These are phyloP conservation scores for Talaromyces sp. DNA, from an alignment of 2,329 filamentous ascomycete genomes.

Conservation along the genomic window DNA sequence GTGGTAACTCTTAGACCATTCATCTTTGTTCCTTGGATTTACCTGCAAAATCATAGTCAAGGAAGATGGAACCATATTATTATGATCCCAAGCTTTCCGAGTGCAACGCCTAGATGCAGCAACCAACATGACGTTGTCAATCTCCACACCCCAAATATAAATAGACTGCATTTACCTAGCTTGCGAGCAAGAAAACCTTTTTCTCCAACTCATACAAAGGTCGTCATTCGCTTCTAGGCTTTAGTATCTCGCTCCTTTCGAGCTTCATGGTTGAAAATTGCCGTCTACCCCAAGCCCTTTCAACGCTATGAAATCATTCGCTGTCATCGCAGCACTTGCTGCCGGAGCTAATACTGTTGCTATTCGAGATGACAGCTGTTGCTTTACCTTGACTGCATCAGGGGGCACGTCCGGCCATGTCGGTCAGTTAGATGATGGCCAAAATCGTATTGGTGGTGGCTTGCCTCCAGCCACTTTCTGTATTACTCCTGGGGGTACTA, in stretches of 20 bases:
- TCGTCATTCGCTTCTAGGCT: neutral
- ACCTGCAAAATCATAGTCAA: neutral
- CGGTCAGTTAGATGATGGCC: constrained; percentile 58
- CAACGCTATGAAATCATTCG: constrained; percentile 19
- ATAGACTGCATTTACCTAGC: neutral
- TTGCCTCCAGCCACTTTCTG: constrained; percentile 49
- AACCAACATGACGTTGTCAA: constrained; percentile 7
- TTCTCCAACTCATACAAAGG: neutral
- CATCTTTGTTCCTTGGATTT: neutral
- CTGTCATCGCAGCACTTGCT: constrained; percentile 36
- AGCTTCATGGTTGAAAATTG: neutral
- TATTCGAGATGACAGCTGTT: constrained; percentile 40
- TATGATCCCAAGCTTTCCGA: neutral
- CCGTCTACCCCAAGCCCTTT: neutral
- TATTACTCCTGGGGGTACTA: constrained; percentile 48
- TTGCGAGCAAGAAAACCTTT: neutral
- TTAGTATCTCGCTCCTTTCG: neutral
- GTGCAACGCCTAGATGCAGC: neutral
- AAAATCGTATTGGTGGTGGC: constrained; percentile 53
- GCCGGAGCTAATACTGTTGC: constrained; percentile 41
- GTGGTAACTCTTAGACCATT: neutral
- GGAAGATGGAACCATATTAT: neutral
- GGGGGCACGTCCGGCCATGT: constrained; percentile 46
- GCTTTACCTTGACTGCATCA: constrained; percentile 51
- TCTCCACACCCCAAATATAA: neutral